Evolutionary conservation across 106 monocot genomes (phyloP), one percentile per base, ranked within the genome.

Genomic region (Dendrobium catenatum): DNA sequence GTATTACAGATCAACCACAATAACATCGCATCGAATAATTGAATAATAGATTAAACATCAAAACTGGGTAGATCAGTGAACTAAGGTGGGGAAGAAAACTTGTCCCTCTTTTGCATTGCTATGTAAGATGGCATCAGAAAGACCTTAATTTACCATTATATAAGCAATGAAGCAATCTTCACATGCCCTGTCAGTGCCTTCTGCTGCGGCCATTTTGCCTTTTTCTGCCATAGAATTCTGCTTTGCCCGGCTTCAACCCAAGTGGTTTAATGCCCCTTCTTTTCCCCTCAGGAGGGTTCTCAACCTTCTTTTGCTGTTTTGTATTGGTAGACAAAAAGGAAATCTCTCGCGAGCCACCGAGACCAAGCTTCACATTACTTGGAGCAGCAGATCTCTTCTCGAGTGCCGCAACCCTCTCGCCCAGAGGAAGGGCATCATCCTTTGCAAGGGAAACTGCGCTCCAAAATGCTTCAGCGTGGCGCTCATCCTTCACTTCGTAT

Each of bases 401-500:
- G 10, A 85, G 82, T 11, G 79, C 75, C 40, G 84, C 79, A 48
- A 86, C 91, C 84, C 94, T 90, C 76, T 98, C 91, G 2, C 88
- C 92, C 17, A 94, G 90, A 19, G 92, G 87, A 49, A 92, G 89
- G 47, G 85, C 85, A 81, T 98, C 89, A 85, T 94, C 92, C 66
- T 89, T 83, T 27, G 97, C 88, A 9, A 98, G 88, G 17, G 97
- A 94, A 4, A 83, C 55, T 9, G 78, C 83, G 42, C 83, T 91
- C 77, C 66, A 81, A 82, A 91, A 98, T 43, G 97, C 97, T 70
- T 94, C 97, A 2, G 97, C 97, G 77, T 94, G 97, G 4, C 94
- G 90, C 24, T 92, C 94, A 77, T 98, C 97, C 91, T 98, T 98
- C 64, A 94, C 90, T 88, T 98, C 97, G 47, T 94, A 97, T 7